Evolutionary conservation across 768 basidiomycete genomes (phyloP), one percentile per base, ranked within the genome.

Genomic region (Tylopilus sp.): DNA sequence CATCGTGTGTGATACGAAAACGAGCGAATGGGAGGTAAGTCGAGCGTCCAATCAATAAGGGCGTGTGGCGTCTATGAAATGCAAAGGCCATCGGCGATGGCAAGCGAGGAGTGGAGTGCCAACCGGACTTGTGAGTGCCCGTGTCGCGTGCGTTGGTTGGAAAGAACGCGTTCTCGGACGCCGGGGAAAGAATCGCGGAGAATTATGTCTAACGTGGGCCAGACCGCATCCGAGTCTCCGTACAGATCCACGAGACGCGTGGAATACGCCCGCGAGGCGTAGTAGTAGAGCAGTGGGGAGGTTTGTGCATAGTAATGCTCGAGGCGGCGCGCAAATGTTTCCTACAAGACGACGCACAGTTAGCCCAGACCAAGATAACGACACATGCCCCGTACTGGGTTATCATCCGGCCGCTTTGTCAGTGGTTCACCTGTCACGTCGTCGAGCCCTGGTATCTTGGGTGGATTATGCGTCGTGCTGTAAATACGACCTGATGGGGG

Each of bases 361-460:
- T 53, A 63, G 33, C 4, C 38, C 20, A 22, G n/a, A 18, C 1
- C 15, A 55, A 35, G 17, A 22, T 23, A 4, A 39, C 35, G n/a
- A 56, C 30, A 20, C 12, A 11, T 38, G 22, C 28, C 21, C 71
- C 83, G 39, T 64, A 91, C 91, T 3, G 90, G 88, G 62, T 88
- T 88, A 63, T 95, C 92, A 60, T 95, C 92, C 3, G 90, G 84
- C 28, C 92, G 82, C 65, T 85, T 88, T 13, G 76, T 80, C 26
- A 95, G 72, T 3, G 84, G 82, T 63, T 95, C 91, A 15, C 91
- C 91, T 0, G 92, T 94, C 47, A 83, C 71, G 63, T 95, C 91
- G 71, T 95, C 93, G 44, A 78, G 72, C 1, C 93, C 91, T 7
- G 82, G 73, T 1, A 85, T 78, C 55, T 82, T 81, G 8, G 93